Evolutionary conservation across 176 grass and related monocot species (phyloP).

Genomic region (Chrysopogon serrulatus): DNA sequence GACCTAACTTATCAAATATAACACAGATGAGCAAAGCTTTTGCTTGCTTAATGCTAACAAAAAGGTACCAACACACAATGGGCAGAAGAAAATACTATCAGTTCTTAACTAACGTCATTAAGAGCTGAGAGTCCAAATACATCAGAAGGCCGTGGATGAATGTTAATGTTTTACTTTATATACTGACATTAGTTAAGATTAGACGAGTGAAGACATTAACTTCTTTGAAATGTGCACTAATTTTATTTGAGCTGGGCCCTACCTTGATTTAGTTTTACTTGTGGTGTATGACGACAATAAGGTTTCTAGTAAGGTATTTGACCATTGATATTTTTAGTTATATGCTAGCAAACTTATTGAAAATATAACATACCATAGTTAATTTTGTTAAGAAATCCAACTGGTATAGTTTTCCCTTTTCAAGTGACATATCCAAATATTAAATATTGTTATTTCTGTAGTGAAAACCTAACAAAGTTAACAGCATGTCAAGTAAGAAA

Average conservation of each 20-base stretch:
- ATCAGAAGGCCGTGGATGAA: no score
- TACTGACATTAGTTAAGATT: no score
- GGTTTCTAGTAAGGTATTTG: background rate
- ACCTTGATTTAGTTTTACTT: background rate
- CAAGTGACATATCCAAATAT: background rate
- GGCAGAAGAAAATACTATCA: background rate
- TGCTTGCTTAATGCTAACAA: background rate
- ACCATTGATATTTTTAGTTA: background rate
- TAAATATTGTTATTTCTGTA: background rate
- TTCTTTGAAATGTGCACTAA: background rate
- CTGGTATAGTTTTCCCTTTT: background rate
- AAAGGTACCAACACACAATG: background rate
- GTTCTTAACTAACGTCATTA: background rate
- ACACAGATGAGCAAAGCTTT: background rate
- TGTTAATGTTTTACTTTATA: no score
- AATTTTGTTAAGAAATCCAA: background rate
- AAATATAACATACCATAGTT: background rate
- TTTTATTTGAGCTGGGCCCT: background rate
- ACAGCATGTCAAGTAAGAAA: background rate
- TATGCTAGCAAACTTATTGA: background rate
- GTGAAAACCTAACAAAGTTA: background rate
- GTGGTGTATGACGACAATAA: background rate
- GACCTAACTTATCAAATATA: background rate
- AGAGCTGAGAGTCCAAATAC: background rate
- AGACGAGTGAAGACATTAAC: background rate